Evolutionary conservation across 768 basidiomycete species (phyloP).

Genomic region (Hygrophorus russula): DNA sequence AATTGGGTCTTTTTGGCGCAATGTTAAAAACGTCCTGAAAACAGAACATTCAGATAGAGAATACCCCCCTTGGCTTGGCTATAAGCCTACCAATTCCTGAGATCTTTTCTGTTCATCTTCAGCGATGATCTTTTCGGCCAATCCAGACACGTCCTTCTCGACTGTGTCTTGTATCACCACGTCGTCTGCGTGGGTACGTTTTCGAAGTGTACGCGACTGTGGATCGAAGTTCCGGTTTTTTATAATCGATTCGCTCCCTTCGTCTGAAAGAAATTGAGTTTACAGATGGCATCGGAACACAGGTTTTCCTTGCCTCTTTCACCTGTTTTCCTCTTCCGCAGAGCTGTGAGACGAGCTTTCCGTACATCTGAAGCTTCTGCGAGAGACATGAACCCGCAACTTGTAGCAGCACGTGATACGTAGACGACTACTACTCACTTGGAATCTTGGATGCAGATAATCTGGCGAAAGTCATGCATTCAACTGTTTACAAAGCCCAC

Average conservation of each 20-base stretch:
- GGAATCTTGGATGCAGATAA: conserved; percentile 13
- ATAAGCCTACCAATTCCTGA: conserved; percentile 69
- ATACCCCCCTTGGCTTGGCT: neutral
- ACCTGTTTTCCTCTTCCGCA: conserved; percentile 63
- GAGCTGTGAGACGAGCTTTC: conserved; percentile 69
- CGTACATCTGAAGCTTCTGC: conserved; percentile 71
- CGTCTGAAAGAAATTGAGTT: conserved; percentile 8
- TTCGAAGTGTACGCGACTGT: conserved; percentile 67
- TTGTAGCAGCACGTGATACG: neutral
- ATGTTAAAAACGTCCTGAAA: conserved; percentile 90
- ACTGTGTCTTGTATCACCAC: conserved; percentile 69
- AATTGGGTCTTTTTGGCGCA: conserved; percentile 92
- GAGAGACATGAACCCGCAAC: conserved; percentile 33
- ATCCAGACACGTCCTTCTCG: conserved; percentile 72
- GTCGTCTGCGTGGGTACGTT: conserved; percentile 43
- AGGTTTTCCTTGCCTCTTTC: conserved; percentile 31
- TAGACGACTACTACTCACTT: no score
- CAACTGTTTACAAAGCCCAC: conserved; percentile 12
- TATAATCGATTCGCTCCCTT: conserved; percentile 34
- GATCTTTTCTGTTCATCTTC: conserved; percentile 80
- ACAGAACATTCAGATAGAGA: conserved; percentile 3
- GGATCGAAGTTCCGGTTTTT: conserved; percentile 86
- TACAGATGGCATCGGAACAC: conserved; percentile 14
- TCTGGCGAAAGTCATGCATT: conserved; percentile 19
- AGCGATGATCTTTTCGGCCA: conserved; percentile 74